Percentiles rank a stretch among this genome's conserved stretches.
These are phyloP conservation scores for Sphagnum magellanicum DNA, from an alignment of 228 moss, liverwort and hornwort species.

Conservation along the genomic window DNA sequence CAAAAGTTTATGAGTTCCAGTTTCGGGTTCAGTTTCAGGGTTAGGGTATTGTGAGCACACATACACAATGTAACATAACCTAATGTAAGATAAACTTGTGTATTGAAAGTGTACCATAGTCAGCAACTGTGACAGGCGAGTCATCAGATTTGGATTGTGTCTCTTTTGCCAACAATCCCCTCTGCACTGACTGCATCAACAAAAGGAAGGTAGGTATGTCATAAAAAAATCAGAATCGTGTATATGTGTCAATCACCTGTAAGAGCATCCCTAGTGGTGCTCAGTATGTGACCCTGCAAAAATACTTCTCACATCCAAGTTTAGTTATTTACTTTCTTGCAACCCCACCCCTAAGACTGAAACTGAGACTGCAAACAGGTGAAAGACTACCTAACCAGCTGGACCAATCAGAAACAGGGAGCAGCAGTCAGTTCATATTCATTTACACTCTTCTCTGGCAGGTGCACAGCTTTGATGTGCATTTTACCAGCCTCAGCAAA, in stretches of 20 bases:
- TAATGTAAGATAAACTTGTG: not conserved
- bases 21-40: not conserved
- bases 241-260: not conserved
- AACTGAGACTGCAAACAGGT: too few relatives aligned
- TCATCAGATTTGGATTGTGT: conserved; percentile 88
- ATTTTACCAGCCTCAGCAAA: too few relatives aligned
- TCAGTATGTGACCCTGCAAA: too few relatives aligned
- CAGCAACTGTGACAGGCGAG: conserved; percentile 97
- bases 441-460: too few relatives aligned
- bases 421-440: too few relatives aligned
- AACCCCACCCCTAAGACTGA: too few relatives aligned
- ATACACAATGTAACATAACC: not conserved
- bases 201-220: not conserved
- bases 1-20: not conserved
- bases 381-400: too few relatives aligned
- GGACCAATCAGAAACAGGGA: too few relatives aligned
- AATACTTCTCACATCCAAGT: too few relatives aligned
- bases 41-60: not conserved
- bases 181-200: conserved; percentile 61
- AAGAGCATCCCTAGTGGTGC: not conserved
- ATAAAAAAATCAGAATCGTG: not conserved
- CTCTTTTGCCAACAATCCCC: conserved; percentile 59
- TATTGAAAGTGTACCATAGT: conserved; percentile 51
- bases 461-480: too few relatives aligned
- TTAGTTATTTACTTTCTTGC: too few relatives aligned